Evolutionary conservation across 495 filamentous ascomycete species (phyloP).

Genomic region (Sporormia fimetaria): DNA sequence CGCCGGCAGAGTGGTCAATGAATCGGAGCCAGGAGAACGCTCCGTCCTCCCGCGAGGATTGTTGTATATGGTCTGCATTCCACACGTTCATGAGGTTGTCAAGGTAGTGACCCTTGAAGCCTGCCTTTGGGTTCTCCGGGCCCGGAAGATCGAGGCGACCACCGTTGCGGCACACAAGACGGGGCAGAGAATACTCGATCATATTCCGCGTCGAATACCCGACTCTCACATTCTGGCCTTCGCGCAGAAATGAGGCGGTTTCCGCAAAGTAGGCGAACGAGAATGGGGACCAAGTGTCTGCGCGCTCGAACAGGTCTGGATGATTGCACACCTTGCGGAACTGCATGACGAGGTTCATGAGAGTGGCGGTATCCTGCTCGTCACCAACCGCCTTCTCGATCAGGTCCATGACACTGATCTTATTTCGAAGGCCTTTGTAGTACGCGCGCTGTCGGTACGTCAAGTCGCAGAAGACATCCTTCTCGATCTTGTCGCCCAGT

Average conservation of each 20-base stretch:
- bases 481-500: constrained; percentile 94
- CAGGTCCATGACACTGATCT: constrained; percentile 96
- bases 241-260: constrained; percentile 85
- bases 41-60: constrained; percentile 42
- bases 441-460: constrained; percentile 96
- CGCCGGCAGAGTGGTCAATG: constrained; percentile 60
- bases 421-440: constrained; percentile 81
- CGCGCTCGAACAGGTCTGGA: constrained; percentile 90
- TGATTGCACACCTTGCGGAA: constrained; percentile 99
- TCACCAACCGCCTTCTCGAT: constrained; percentile 95
- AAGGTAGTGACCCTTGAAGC: constrained; percentile 64
- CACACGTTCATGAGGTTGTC: constrained; percentile 79
- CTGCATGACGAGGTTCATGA: constrained; percentile 99
- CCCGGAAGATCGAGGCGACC: constrained; percentile 70
- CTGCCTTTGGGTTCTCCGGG: constrained; percentile 57
- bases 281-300: constrained; percentile 79
- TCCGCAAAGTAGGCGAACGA: constrained; percentile 78
- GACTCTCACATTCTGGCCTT: constrained; percentile 67
- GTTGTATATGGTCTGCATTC: constrained; percentile 64
- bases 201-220: constrained; percentile 77
- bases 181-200: constrained; percentile 74
- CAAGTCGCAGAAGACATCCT: constrained; percentile 90
- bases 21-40: constrained; percentile 90
- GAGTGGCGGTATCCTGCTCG: constrained; percentile 82
- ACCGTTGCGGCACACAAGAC: constrained; percentile 61